These are phyloP conservation scores for Calycina marina DNA, from an alignment of 2,329 filamentous ascomycete genomes.

Conservation along the genomic window DNA sequence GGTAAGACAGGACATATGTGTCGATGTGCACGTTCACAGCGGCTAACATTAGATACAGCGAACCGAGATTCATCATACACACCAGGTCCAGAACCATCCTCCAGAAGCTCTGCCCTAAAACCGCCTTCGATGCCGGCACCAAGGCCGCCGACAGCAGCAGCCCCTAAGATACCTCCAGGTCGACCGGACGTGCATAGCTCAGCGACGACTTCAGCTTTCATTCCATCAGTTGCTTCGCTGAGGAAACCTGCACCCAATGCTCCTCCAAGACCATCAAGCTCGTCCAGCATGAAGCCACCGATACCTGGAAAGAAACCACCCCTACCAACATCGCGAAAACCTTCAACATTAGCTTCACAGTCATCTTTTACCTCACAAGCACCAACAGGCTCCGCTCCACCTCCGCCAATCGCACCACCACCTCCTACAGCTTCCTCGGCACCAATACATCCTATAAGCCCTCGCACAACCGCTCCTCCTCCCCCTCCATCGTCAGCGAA, in stretches of 20 bases:
- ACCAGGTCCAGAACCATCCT: slow-evolving; percentile 66
- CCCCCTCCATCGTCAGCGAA: slow-evolving; percentile 23
- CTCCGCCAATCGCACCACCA: slow-evolving; percentile 23
- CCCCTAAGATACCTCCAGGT: slow-evolving; percentile 25
- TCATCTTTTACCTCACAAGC: slow-evolving; percentile 23
- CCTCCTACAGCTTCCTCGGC: slow-evolving; percentile 26
- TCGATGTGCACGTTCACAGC: slow-evolving; percentile 7
- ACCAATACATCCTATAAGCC: slow-evolving; percentile 13
- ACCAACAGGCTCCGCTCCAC: slow-evolving; percentile 20
- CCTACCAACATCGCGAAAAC: slow-evolving; percentile 24
- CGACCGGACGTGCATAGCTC: slow-evolving; percentile 31
- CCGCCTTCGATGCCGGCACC: slow-evolving; percentile 40
- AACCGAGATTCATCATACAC: slow-evolving; percentile 58
- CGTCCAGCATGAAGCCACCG: slow-evolving; percentile 45
- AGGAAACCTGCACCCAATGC: slow-evolving; percentile 72
- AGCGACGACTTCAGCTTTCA: slow-evolving; percentile 33
- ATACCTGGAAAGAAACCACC: slow-evolving; percentile 22
- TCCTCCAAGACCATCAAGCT: slow-evolving; percentile 44
- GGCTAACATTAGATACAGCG: slow-evolving; percentile 28
- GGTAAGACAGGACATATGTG: slow-evolving; percentile 27
- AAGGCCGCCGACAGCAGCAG: slow-evolving; percentile 42
- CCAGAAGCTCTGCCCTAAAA: slow-evolving; percentile 40
- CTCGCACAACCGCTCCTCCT: slow-evolving; percentile 12
- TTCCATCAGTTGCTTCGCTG: slow-evolving; percentile 41
- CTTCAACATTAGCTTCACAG: slow-evolving; percentile 23